Conservation (phyloP, 2,329 filamentous ascomycete species). For the Pseudogymnoascus pannorum region DNA sequence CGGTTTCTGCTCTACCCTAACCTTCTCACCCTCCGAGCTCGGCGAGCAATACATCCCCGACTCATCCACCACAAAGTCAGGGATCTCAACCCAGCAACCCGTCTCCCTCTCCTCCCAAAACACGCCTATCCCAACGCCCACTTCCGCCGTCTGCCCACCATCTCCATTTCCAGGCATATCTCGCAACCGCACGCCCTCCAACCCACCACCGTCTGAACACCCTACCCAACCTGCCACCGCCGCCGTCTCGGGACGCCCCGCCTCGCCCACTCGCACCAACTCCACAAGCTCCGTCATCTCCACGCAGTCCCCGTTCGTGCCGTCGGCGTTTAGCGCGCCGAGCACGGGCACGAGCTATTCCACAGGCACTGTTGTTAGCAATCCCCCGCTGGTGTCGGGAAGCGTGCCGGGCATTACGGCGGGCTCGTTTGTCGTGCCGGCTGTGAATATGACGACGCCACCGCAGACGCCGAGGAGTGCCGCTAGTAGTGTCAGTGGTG, state of each 20-base stretch:
- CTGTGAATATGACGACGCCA: slow-evolving; percentile 75
- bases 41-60: slow-evolving; percentile 74
- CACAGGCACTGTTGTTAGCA: slow-evolving; percentile 53
- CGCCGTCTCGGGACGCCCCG: slow-evolving; percentile 51
- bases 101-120: slow-evolving; percentile 48
- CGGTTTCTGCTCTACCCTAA: slow-evolving; percentile 89
- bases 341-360: slow-evolving; percentile 37
- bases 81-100: slow-evolving; percentile 33
- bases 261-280: slow-evolving; percentile 77
- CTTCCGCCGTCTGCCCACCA: slow-evolving; percentile 46
- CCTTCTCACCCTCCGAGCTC: slow-evolving; percentile 76
- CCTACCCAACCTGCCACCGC: slow-evolving; percentile 51
- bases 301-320: slow-evolving; percentile 42
- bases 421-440: slow-evolving; percentile 38
- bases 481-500: slow-evolving; percentile 45
- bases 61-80: slow-evolving; percentile 41
- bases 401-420: slow-evolving; percentile 65
- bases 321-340: slow-evolving; percentile 29
- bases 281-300: slow-evolving; percentile 68
- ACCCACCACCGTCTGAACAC: slow-evolving; percentile 51
- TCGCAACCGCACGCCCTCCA: slow-evolving; percentile 49
- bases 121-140: slow-evolving; percentile 66
- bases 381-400: slow-evolving; percentile 71
- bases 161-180: slow-evolving; percentile 46
- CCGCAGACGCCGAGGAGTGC: slow-evolving; percentile 75